Evolutionary conservation across 2,329 filamentous ascomycete species (phyloP), one percentile per base, ranked within the genome.

Genomic region (Geosmithia morbida): DNA sequence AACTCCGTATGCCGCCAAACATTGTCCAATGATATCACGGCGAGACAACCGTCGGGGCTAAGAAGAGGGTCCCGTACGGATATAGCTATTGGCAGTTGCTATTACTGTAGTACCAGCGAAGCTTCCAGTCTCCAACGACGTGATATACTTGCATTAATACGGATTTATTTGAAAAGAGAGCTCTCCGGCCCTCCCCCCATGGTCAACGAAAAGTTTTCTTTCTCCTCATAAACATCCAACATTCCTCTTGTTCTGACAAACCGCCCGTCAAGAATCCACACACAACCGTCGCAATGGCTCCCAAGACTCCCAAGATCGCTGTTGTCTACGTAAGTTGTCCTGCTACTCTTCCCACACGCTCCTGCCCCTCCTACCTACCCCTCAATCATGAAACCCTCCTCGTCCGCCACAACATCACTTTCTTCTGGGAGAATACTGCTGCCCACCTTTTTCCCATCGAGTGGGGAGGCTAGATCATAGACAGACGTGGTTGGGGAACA

Each of bases 251-350:
- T 53, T 1, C 50, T 67, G 2, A 68, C 68, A 3, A 64, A 64
- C 1, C 26, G 48, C 2, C 17, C 44, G 13, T 3, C 33, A 37
- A 37, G 29, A 7, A 3, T 13, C 33, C 33, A 5, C 8, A 29
- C 42, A 48, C 44, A 50, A 50, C 48, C 52, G 46, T 52, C 72
- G 75, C 59, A 59, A 94, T 94, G 87, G 86, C 85, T 70, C 85
- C 86, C 66, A 94, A 87, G 74, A 78, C 85, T 70, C 85, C 86
- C 66, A 94, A 87, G 74, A 78, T 95, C 62, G 88, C 88, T 58
- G 92, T 95, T 68, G 79, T 95, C 65, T 94, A 80, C 66, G 85
- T 89, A 74, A 57, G 84, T 77, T 44, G 46, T 44, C 51, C 22
- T 26, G n/a, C 22, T 30, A 22, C 33, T 44, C 22, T 4, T 26